These are phyloP conservation scores for Elasticomyces elasticus DNA, from an alignment of 495 filamentous ascomycete genomes.

Conservation along the genomic window DNA sequence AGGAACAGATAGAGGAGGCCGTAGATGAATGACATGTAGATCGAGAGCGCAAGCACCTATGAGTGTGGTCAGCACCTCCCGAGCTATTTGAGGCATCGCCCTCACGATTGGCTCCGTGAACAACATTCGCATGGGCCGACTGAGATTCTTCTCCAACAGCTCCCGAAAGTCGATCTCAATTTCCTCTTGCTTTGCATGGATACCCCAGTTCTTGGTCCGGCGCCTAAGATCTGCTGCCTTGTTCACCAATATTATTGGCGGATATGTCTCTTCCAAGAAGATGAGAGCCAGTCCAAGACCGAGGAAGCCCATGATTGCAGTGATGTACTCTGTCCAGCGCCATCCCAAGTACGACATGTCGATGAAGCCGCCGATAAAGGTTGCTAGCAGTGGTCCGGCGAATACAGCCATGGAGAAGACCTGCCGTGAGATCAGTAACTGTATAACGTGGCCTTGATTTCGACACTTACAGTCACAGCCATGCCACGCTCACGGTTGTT, in stretches of 20 bases:
- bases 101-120: slow-evolving; percentile 69
- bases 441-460: not conserved
- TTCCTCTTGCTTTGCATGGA: slow-evolving; percentile 89
- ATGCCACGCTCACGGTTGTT: slow-evolving; percentile 67
- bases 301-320: slow-evolving; percentile 63
- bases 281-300: slow-evolving; percentile 60
- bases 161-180: slow-evolving; percentile 77
- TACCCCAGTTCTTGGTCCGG: slow-evolving; percentile 81
- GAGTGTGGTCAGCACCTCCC: not conserved
- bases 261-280: slow-evolving; percentile 76
- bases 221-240: slow-evolving; percentile 74
- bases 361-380: slow-evolving; percentile 82
- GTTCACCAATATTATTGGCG: slow-evolving; percentile 63
- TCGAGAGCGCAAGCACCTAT: slow-evolving; percentile 10
- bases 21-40: slow-evolving; percentile 41
- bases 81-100: slow-evolving; percentile 16
- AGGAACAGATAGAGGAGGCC: slow-evolving; percentile 74
- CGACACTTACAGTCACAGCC: slow-evolving; percentile 48
- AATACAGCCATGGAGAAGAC: slow-evolving; percentile 80
- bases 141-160: slow-evolving; percentile 74
- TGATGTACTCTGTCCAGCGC: slow-evolving; percentile 76
- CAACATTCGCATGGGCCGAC: slow-evolving; percentile 66
- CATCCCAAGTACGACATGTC: slow-evolving; percentile 57
- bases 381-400: slow-evolving; percentile 67
- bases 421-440: not conserved